Evolutionary conservation across 2,329 filamentous ascomycete genomes (phyloP), one percentile per base, ranked within the genome.

Genomic region (Hymenoscyphus fructigenus): DNA sequence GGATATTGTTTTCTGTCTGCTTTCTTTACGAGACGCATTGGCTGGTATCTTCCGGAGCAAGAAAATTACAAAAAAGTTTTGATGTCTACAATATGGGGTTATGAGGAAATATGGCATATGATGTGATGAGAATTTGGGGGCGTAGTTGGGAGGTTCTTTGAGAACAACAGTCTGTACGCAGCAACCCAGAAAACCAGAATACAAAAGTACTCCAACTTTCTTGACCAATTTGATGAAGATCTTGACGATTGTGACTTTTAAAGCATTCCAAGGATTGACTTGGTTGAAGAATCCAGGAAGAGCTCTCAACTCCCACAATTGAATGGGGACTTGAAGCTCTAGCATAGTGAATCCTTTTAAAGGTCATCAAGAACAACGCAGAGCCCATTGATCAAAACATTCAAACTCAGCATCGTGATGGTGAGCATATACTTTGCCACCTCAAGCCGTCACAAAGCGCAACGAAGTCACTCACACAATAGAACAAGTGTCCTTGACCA

Each of bases 51-150:
- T 26, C 26, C 47, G 47, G 47, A 12, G 47, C 10, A 5, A 26
- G 47, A 26, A 53, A 47, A 53, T 15, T 32, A 61, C 17, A 55
- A 34, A 60, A 61, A 61, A 61, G 50, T 53, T 61, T 50, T 61
- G 36, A 60, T 28, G 59, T 29, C 44, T 20, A 28, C 15, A 34
- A 20, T 23, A 50, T 34, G 41, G 28, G 28, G 64, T 69, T 73
- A 69, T 67, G 60, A 66, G 60, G 59, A 64, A 56, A 44, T 36
- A 61, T 68, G 64, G 66, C 61, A 70, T 67, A 72, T 65, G 71
- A 73, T 68, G 60, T 61, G 63, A 73, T 44, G 70, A 70, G 57
- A 66, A 62, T 60, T 61, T 44, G 47, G 55, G 57, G 57, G 61
- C 15, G 20, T 41, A 15, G 7, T 38, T 41, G 59, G 60, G 36